Conservation (phyloP, 345 rosid genomes). For the Melastoma malabathricum region DNA sequence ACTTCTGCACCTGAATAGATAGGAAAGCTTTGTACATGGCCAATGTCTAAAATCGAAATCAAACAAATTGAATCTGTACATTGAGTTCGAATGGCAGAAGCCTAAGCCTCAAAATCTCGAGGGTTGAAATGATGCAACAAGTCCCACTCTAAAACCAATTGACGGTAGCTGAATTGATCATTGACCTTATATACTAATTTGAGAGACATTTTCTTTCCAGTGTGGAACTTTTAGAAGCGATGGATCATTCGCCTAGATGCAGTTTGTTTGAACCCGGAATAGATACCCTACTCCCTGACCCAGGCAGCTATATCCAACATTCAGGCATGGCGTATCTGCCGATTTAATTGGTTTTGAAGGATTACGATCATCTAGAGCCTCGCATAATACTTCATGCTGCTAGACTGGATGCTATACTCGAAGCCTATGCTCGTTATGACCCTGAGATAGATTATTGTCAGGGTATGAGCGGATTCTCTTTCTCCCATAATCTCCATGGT, state of each 20-base stretch:
- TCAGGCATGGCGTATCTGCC: slow-evolving; percentile 51
- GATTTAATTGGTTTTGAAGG: slow-evolving; percentile 66
- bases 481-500: slow-evolving; percentile 77
- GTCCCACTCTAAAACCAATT: too few species aligned
- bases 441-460: slow-evolving; percentile 96
- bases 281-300: slow-evolving; percentile 43
- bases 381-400: slow-evolving; percentile 82
- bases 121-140: too few species aligned
- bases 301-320: slow-evolving; percentile 51
- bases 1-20: slow-evolving; percentile 32
- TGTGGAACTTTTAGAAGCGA: too few species aligned
- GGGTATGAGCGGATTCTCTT: slow-evolving; percentile 97
- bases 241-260: slow-evolving; percentile 94
- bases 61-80: too few species aligned
- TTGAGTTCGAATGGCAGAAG: too few species aligned
- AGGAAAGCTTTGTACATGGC: too few species aligned
- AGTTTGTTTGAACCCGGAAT: slow-evolving; percentile 77
- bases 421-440: slow-evolving; percentile 84
- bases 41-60: too few species aligned
- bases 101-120: too few species aligned
- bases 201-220: too few species aligned
- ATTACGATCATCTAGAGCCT: slow-evolving; percentile 68
- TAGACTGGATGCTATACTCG: slow-evolving; percentile 82
- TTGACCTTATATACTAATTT: too few species aligned
- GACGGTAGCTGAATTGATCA: too few species aligned